Percentiles rank a stretch among this genome's conserved stretches.
These are phyloP conservation scores for Colletotrichum sp. DNA, from an alignment of 2,329 filamentous ascomycete genomes.

Conservation along the genomic window DNA sequence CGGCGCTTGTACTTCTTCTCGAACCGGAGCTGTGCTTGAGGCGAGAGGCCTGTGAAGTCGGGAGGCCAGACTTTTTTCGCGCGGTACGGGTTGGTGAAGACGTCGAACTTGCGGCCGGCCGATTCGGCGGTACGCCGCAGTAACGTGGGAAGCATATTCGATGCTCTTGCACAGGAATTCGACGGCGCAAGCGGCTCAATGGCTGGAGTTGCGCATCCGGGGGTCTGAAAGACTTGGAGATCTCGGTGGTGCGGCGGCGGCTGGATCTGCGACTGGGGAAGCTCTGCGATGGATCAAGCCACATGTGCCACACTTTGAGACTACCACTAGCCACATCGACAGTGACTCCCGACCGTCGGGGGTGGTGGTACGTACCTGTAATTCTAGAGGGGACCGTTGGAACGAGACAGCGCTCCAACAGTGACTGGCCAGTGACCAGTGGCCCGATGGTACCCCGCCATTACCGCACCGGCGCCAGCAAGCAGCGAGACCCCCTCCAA, in stretches of 20 bases:
- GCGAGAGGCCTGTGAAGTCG: slow-evolving; percentile 72
- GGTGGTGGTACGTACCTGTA: neutral
- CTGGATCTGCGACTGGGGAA: neutral
- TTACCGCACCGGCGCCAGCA: neutral
- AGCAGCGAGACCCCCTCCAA: neutral
- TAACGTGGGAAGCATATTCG: slow-evolving; percentile 39
- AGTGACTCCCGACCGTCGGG: neutral
- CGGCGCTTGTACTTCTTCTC: slow-evolving; percentile 81
- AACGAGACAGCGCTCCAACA: neutral
- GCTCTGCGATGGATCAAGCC: neutral
- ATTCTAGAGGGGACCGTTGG: neutral
- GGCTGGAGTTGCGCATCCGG: neutral
- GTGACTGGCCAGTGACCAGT: neutral
- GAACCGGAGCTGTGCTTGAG: slow-evolving; percentile 77
- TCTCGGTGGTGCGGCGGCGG: neutral
- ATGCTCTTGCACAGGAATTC: neutral
- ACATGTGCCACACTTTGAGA: neutral
- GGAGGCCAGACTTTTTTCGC: slow-evolving; percentile 81
- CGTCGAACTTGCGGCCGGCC: slow-evolving; percentile 29
- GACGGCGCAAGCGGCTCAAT: neutral
- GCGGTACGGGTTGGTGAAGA: slow-evolving; percentile 63
- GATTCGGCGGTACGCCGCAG: slow-evolving; percentile 29
- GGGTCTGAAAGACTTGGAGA: neutral
- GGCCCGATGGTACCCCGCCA: slow-evolving; percentile 21
- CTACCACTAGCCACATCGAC: neutral